Evolutionary conservation across 306 rosid genomes (phyloP).

Genomic region (Medicago lupulina): DNA sequence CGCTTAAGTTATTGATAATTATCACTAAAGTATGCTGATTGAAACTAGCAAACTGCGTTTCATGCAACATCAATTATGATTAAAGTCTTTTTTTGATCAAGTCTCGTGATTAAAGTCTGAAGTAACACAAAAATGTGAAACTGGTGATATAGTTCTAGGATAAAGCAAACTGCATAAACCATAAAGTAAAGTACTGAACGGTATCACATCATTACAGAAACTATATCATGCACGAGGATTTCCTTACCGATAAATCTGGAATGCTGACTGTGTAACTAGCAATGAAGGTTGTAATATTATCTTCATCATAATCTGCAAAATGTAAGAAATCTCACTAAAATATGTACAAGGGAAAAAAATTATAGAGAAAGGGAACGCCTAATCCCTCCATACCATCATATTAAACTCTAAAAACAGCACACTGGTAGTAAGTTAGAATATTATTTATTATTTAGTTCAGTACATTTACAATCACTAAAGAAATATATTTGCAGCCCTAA

Average conservation of each 20-base stretch:
- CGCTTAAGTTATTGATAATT: constrained; percentile 14
- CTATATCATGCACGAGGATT: constrained; percentile 57
- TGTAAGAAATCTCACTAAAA: constrained; percentile 37
- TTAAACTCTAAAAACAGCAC: no score
- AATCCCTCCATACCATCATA: no score
- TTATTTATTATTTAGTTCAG: no score
- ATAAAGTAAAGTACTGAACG: constrained; percentile 47
- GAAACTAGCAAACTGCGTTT: constrained; percentile 38
- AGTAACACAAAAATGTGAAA: constrained; percentile 35
- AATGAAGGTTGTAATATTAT: constrained; percentile 64
- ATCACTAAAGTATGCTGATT: constrained; percentile 34
- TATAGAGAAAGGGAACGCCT: neutral
- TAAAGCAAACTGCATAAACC: constrained; percentile 52
- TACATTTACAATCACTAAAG: constrained; percentile 6
- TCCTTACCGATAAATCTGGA: constrained; percentile 86
- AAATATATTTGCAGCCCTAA: neutral
- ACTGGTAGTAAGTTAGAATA: no score
- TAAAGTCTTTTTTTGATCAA: constrained; percentile 11
- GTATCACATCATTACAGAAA: constrained; percentile 45
- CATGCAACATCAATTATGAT: constrained; percentile 18
- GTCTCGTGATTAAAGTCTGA: constrained; percentile 34
- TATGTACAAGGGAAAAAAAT: constrained; percentile 21
- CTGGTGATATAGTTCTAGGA: constrained; percentile 29
- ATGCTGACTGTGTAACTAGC: constrained; percentile 65
- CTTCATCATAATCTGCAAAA: constrained; percentile 71